Evolutionary conservation across 257 asterid genomes (phyloP), one percentile per base, ranked within the genome.

Genomic region (Solanum gandarillasii): DNA sequence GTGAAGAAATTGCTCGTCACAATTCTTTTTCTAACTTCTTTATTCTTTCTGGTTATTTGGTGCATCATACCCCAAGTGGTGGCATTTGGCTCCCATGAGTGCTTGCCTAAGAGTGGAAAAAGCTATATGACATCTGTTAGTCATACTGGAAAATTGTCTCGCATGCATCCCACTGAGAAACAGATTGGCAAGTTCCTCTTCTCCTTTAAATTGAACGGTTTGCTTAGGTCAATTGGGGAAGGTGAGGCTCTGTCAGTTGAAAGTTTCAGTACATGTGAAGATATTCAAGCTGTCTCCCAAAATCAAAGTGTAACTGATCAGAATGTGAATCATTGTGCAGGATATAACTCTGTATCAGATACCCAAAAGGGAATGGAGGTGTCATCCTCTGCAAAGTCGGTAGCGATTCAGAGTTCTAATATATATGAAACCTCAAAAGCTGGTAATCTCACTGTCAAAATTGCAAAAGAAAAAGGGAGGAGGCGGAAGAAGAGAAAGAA

Each of bases 401-500:
- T n/a, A 38, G 76, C 78, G 7, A 84, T 87, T 52, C 93, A 91
- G 91, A 88, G 91, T 86, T 85, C 88, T 55, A 90, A 88, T 84
- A 58, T 67, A 25, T 93, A 88, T 87, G 92, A 90, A 31, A 87
- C 83, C 23, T 67, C 92, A 65, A 92, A 91, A 86, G 85, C 91
- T 36, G 88, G 90, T 87, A 90, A 67, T 79, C 93, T 95, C 31
- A 92, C 89, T 4, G 94, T 94, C 84, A 94, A 90, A 90, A 90
- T 92, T 82, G 95, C 94, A 67, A 94, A 93, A 86, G 97, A 94
- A 88, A 95, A 93, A 90, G 93, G 93, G 86, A 92, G 94, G 85
- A 90, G 95, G 87, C 91, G 97, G 74, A 92, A 93, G 92, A 96
- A 94, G 98, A 93, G 94, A 78, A 95, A 89, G 94, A 90, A 71